Evolutionary conservation across 139 green algal genomes (phyloP).

Genomic region (Coccomyxa sp.): DNA sequence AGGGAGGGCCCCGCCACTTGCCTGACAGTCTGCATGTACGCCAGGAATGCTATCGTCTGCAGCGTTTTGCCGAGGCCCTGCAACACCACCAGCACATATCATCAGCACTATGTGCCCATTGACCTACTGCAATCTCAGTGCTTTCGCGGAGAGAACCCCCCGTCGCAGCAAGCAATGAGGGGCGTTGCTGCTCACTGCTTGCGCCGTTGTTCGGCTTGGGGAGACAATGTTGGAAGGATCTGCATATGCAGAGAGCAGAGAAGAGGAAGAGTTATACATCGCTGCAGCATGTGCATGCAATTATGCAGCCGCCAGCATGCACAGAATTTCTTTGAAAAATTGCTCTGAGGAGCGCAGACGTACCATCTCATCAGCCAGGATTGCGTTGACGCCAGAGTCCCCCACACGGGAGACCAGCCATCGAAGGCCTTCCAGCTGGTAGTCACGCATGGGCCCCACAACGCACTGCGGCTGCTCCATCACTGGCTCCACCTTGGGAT

Average conservation of each 20-base stretch:
- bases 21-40: conserved; percentile 29
- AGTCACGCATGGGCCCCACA: conserved; percentile 57
- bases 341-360: neutral
- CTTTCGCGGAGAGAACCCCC: neutral
- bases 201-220: no score
- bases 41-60: conserved; percentile 42
- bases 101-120: neutral
- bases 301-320: no score
- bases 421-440: conserved; percentile 60
- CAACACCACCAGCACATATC: neutral
- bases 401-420: conserved; percentile 46
- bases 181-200: no score
- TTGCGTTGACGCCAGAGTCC: conserved; percentile 48
- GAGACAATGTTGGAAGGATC: no score
- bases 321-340: no score
- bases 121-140: neutral
- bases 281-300: no score
- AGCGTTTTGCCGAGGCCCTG: conserved; percentile 62
- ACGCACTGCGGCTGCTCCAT: conserved; percentile 32
- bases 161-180: neutral
- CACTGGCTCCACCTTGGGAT: conserved; percentile 2
- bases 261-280: neutral
- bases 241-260: neutral
- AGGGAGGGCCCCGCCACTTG: conserved; percentile 29
- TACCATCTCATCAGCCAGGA: conserved; percentile 43